phyloP scores from a whole-genome alignment of 129 eudicot genomes.

The Artemisia argyi region DNA sequence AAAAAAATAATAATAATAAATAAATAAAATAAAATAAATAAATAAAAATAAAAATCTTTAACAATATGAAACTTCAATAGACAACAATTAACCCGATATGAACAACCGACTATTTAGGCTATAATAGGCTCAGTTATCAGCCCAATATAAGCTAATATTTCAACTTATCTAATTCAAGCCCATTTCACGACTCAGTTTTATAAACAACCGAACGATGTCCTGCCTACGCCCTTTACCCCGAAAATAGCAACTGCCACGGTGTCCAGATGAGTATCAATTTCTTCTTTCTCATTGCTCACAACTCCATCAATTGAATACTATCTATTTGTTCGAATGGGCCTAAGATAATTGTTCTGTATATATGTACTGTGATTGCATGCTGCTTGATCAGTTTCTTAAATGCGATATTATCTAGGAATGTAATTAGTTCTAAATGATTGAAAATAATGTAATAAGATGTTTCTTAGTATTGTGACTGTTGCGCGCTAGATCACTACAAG shows the following conservation, averaged over 20 bases:
- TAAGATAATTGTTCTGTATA: neutral
- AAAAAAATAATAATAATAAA: no score
- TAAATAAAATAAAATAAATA: no score
- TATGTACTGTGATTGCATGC: neutral
- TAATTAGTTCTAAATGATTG: conserved; percentile 7
- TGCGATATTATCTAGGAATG: conserved; percentile 1
- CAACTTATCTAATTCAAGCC: neutral
- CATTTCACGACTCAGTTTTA: neutral
- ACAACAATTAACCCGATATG: no score
- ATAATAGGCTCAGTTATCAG: conserved; percentile 4
- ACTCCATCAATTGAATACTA: neutral
- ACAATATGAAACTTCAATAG: no score
- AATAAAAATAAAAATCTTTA: no score
- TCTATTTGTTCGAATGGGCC: no score
- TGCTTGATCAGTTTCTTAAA: no score
- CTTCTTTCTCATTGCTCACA: conserved; percentile 7
- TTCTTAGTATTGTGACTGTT: neutral
- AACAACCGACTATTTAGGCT: neutral
- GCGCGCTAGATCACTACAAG: no score
- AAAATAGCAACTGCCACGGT: neutral
- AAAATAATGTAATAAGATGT: neutral
- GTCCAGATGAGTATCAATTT: conserved; percentile 27
- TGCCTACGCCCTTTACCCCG: no score
- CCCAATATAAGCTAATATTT: neutral
- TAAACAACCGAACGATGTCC: no score